Conservation (phyloP, 73 alveolate species). For the Paraurostyla sp. region DNA sequence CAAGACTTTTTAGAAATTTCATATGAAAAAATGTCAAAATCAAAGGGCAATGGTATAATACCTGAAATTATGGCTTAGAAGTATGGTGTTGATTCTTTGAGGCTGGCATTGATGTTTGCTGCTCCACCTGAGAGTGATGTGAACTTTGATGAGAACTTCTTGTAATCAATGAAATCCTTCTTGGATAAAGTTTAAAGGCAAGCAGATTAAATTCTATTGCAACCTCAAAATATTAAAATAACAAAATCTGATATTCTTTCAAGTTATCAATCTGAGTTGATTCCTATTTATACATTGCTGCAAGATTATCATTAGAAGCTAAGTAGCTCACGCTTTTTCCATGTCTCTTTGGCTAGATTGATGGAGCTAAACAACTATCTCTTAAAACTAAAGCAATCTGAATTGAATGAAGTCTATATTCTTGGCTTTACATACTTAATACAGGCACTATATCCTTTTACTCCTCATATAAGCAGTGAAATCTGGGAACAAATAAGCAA, state of each 20-base stretch:
- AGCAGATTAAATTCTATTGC: not conserved
- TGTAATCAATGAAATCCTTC: constrained; percentile 53
- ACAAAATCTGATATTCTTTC: not conserved
- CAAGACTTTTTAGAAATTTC: constrained; percentile 43
- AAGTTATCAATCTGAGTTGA: not conserved
- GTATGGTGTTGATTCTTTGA: constrained; percentile 77
- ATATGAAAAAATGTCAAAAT: constrained; percentile 81
- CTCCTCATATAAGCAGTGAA: too few species aligned
- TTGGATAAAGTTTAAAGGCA: constrained; percentile 23
- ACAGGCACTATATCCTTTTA: not conserved
- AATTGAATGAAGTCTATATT: not conserved
- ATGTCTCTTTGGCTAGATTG: constrained; percentile 77
- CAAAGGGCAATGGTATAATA: constrained; percentile 75
- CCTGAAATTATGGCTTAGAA: constrained; percentile 58
- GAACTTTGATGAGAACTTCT: constrained; percentile 73
- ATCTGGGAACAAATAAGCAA: too few species aligned
- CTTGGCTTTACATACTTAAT: constrained; percentile 6
- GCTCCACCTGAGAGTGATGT: constrained; percentile 80
- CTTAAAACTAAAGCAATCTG: not conserved
- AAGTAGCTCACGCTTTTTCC: constrained; percentile 57
- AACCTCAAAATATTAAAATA: not conserved
- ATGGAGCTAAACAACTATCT: constrained; percentile 69
- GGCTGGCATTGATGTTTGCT: constrained; percentile 70
- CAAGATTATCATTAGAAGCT: constrained; percentile 32
- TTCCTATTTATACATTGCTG: not conserved